Percentiles rank a stretch among this genome's conserved stretches.
Evolutionary conservation across 257 asterid species (phyloP).

Genomic region (Solanum lycopersicoides): DNA sequence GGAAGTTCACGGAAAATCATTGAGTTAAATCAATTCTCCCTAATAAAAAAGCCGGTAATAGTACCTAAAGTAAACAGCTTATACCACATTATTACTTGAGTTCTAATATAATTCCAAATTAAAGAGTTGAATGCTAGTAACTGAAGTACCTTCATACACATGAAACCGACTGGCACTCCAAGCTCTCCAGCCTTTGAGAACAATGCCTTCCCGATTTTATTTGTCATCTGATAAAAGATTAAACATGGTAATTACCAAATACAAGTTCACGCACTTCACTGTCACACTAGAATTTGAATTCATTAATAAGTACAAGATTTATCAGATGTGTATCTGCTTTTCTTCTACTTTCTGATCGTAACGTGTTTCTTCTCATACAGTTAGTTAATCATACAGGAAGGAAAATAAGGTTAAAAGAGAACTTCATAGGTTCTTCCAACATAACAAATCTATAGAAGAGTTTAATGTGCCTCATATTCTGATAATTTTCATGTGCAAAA

Average conservation of each 20-base stretch:
- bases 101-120: background rate
- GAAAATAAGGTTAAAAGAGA: background rate
- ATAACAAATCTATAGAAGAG: background rate
- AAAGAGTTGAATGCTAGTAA: background rate
- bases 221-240: constrained; percentile 57
- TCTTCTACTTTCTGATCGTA: background rate
- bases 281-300: background rate
- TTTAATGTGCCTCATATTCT: background rate
- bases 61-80: background rate
- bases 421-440: background rate
- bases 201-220: constrained; percentile 66
- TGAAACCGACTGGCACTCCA: constrained; percentile 79
- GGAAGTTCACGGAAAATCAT: background rate
- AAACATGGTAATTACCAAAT: background rate
- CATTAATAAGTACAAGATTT: background rate
- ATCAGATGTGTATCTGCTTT: background rate
- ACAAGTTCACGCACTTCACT: background rate
- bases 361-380: background rate
- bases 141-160: constrained; percentile 69
- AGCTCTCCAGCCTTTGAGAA: constrained; percentile 85
- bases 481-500: background rate
- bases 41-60: background rate
- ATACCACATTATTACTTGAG: background rate
- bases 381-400: background rate
- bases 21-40: background rate